phyloP scores from a whole-genome alignment of 2,329 filamentous ascomycete species.

The Nothomitra cinnamomea region DNA sequence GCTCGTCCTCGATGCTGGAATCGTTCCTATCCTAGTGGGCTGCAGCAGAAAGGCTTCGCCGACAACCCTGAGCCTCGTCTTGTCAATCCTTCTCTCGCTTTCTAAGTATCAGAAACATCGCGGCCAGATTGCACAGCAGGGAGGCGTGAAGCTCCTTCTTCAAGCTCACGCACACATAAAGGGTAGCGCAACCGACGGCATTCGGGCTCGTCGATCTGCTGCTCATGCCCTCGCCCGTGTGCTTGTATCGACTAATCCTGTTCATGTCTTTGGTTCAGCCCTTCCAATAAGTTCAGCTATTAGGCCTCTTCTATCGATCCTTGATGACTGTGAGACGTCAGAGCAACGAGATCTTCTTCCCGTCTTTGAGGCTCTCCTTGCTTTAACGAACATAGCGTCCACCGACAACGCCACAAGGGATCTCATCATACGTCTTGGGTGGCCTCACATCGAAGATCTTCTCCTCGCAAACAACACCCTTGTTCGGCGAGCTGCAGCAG shows the following conservation, averaged over 20 bases:
- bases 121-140: slow-evolving; percentile 75
- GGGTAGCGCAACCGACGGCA: slow-evolving; percentile 14
- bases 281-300: slow-evolving; percentile 62
- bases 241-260: slow-evolving; percentile 70
- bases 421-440: slow-evolving; percentile 56
- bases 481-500: slow-evolving; percentile 67
- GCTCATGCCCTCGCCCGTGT: slow-evolving; percentile 73
- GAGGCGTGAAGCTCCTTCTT: slow-evolving; percentile 73
- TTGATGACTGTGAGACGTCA: slow-evolving; percentile 40
- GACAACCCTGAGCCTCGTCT: slow-evolving; percentile 52
- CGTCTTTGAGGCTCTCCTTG: slow-evolving; percentile 77
- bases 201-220: slow-evolving; percentile 35
- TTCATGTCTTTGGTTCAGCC: slow-evolving; percentile 68
- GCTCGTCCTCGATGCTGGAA: slow-evolving; percentile 58
- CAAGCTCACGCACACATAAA: slow-evolving; percentile 36
- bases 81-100: slow-evolving; percentile 62
- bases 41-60: slow-evolving; percentile 57
- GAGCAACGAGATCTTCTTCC: slow-evolving; percentile 63
- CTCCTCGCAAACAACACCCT: slow-evolving; percentile 59
- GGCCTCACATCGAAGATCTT: slow-evolving; percentile 65
- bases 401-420: slow-evolving; percentile 40
- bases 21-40: slow-evolving; percentile 60
- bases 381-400: slow-evolving; percentile 84
- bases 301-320: slow-evolving; percentile 58
- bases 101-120: slow-evolving; percentile 58